A percentile compares a stretch with the other conserved stretches of the same genome.
Evolutionary conservation across 257 asterid species (phyloP).

Genomic region (Ilex asprella): DNA sequence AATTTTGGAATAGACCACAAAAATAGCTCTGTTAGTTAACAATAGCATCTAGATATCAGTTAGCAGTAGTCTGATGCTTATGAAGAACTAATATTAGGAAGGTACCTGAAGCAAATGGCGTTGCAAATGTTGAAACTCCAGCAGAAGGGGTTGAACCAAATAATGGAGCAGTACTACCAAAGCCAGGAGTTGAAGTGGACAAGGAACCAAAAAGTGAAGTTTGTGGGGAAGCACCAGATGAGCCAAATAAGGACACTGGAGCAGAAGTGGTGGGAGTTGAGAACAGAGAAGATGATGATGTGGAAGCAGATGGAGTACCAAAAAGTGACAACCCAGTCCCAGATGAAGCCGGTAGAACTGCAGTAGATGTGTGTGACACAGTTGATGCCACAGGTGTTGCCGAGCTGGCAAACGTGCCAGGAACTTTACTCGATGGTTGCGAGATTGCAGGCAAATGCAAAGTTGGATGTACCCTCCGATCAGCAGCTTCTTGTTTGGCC

Average conservation of each 20-base stretch:
- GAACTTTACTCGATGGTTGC: slow-evolving; percentile 48
- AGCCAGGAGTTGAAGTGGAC: slow-evolving; percentile 48
- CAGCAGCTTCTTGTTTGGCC: slow-evolving; percentile 95
- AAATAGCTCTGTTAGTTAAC: too few relatives aligned
- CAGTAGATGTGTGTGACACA: slow-evolving; percentile 33
- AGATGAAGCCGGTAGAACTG: slow-evolving; percentile 40
- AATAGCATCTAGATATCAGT: too few relatives aligned
- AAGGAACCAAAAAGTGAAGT: slow-evolving; percentile 53
- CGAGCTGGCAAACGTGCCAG: slow-evolving; percentile 42
- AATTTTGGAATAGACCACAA: too few relatives aligned
- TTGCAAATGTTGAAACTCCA: slow-evolving; percentile 48
- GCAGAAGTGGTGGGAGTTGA: slow-evolving; percentile 66
- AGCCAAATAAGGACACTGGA: slow-evolving; percentile 53
- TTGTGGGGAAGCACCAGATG: slow-evolving; percentile 59
- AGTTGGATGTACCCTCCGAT: slow-evolving; percentile 91
- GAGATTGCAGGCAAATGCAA: slow-evolving; percentile 68
- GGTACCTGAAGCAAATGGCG: slow-evolving; percentile 77
- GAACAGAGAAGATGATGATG: slow-evolving; percentile 57
- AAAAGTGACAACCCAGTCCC: slow-evolving; percentile 67
- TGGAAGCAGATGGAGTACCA: slow-evolving; percentile 55
- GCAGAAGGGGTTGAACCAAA: slow-evolving; percentile 68
- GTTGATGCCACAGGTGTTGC: slow-evolving; percentile 50
- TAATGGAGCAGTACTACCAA: slow-evolving; percentile 42
- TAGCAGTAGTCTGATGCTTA: too few relatives aligned
- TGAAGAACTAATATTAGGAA: neutral